Base-by-base conservation (phyloP, 106 monocot genomes). In the Dioscorea zingiberensis region DNA sequence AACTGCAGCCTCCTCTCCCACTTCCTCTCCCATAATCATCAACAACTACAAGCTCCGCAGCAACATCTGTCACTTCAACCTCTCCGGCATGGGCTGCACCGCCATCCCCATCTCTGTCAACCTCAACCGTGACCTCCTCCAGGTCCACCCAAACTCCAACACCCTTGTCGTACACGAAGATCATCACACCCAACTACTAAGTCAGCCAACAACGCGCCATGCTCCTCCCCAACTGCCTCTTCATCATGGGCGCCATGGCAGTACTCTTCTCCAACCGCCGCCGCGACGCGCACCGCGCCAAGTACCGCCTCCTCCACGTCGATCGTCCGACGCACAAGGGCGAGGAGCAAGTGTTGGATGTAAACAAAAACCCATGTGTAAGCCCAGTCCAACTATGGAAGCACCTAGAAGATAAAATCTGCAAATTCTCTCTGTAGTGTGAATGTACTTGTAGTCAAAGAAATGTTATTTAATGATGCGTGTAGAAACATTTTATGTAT, bases 71-170 rank as follows among this genome's bases (percentile, higher is more conserved):
- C 79, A 71, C 63, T 83, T 74, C 71, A 83, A 83, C 61, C 59
- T 83, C 28, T 74, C 78, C 49, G 78, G 83, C 6, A 83, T 83
- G 83, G 83, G 83, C 7, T 83, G 83, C 71, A 79, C 75, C 59
- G 83, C 83, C 7, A 71, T 75, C 9, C 74, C 75, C 59, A 78
- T 79, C 63, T 79, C 83, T 26, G 44, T 83, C 64, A 75, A 83
- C 47, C 83, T 79, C 32, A 75, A 71, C 13, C 66, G 74, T 10
- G 70, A 45, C 27, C 65, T 70, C 17, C 24, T 80, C 16, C 65
- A 64, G 64, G 64, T 79, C 18, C 60, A 32, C 7, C 60, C 60
- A 3, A 24, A 56, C 23, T 56, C 56, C 3, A 21, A 22, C 12
- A 21, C 56, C 3, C 56, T 56, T 2, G 56, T 56, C 21, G 7